Conservation (phyloP, 257 asterid species). For the Nicotiana undulata region DNA sequence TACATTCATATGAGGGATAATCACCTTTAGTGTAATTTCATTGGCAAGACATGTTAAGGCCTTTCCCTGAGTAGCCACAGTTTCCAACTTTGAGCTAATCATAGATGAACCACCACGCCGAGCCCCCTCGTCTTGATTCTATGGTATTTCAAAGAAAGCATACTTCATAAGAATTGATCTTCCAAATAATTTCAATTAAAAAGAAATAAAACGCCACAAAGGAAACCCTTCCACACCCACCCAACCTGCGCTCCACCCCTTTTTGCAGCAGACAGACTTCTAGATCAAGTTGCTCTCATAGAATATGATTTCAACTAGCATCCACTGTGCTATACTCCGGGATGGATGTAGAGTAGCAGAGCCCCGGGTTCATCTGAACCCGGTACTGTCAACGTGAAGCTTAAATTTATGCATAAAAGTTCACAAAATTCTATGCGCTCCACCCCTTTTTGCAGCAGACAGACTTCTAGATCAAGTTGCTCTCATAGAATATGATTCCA, state of each 20-base stretch:
- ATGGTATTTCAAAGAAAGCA: conserved; percentile 1
- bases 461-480: not conserved
- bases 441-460: not conserved
- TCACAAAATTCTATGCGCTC: not conserved
- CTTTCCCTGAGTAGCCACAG: conserved; percentile 21
- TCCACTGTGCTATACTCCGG: not conserved
- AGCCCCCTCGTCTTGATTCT: conserved; percentile 45
- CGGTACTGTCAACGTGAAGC: too few relatives aligned
- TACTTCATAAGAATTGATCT: conserved; percentile 1
- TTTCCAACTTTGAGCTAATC: conserved; percentile 21
- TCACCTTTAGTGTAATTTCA: conserved; percentile 54
- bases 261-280: not conserved
- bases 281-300: not conserved
- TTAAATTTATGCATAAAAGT: too few relatives aligned
- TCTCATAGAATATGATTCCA: not conserved
- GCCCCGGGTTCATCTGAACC: too few relatives aligned
- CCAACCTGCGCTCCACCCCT: not conserved
- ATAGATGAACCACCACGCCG: conserved; percentile 20
- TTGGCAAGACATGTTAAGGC: conserved; percentile 20
- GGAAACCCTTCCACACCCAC: not conserved
- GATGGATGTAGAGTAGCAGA: too few relatives aligned
- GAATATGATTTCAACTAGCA: not conserved
- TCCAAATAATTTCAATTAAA: not conserved
- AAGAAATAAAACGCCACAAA: not conserved
- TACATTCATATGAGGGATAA: conserved; percentile 5